These are phyloP conservation scores for Heritiera fomes DNA, from an alignment of 345 rosid genomes.

Conservation along the genomic window DNA sequence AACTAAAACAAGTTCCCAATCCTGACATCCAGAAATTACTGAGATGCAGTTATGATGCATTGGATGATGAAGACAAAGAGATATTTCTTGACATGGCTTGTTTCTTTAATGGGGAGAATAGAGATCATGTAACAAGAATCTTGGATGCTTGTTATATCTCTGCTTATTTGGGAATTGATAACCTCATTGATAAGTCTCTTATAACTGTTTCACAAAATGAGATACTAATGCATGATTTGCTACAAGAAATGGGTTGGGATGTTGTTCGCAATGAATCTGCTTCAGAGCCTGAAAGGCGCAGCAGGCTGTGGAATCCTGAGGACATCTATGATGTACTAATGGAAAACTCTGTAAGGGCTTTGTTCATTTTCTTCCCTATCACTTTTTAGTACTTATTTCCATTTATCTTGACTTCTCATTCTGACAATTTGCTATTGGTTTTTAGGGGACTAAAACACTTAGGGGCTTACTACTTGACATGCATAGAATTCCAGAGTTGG, in stretches of 20 bases:
- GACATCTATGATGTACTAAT: background rate
- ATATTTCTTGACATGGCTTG: conserved; percentile 43
- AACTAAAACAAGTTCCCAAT: conserved; percentile 29
- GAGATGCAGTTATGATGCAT: conserved; percentile 41
- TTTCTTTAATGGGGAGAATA: conserved; percentile 27
- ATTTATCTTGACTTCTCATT: background rate
- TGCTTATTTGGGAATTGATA: conserved; percentile 22
- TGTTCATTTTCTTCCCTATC: background rate
- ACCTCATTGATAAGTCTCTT: conserved; percentile 27
- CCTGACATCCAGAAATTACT: conserved; percentile 29
- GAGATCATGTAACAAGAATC: conserved; percentile 25
- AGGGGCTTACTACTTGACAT: conserved; percentile 7
- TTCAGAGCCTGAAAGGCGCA: background rate
- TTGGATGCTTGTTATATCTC: conserved; percentile 31
- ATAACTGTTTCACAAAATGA: conserved; percentile 9
- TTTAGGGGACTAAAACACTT: background rate
- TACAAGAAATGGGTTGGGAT: conserved; percentile 32
- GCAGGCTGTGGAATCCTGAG: conserved; percentile 4
- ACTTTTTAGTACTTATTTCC: background rate
- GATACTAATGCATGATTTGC: conserved; percentile 35
- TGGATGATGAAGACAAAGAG: conserved; percentile 29
- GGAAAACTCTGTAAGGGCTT: conserved; percentile 1
- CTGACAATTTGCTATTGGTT: background rate
- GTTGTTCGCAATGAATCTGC: conserved; percentile 11
- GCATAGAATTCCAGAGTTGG: background rate